A percentile compares a stretch with the other conserved stretches of the same genome.
Conservation (phyloP, 495 filamentous ascomycete species). For the Darksidea phi region DNA sequence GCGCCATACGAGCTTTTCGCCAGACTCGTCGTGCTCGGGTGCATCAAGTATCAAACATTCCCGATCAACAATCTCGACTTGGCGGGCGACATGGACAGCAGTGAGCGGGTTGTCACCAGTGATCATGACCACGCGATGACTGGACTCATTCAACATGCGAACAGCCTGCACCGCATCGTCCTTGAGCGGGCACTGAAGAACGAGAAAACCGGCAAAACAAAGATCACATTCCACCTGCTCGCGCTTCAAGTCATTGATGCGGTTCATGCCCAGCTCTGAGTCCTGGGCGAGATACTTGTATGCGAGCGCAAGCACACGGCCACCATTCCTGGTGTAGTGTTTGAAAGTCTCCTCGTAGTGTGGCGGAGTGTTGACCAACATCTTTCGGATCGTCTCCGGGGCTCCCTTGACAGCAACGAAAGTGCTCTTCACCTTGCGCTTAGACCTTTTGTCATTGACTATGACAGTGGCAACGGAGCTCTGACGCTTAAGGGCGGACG, state of each 20-base stretch:
- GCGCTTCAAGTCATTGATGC: constrained; percentile 87
- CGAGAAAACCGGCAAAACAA: constrained; percentile 90
- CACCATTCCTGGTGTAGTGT: constrained; percentile 92
- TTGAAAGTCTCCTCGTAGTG: constrained; percentile 99
- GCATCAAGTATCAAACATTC: constrained; percentile 94
- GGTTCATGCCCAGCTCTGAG: constrained; percentile 72
- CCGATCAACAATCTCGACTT: constrained; percentile 97
- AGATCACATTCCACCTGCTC: constrained; percentile 87
- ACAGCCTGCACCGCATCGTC: constrained; percentile 92
- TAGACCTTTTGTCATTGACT: constrained; percentile 62
- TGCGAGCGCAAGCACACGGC: constrained; percentile 86
- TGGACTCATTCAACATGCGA: constrained; percentile 97
- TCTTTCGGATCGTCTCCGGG: constrained; percentile 90
- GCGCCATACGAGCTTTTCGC: constrained; percentile 84
- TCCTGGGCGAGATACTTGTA: constrained; percentile 87
- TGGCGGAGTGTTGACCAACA: constrained; percentile 77
- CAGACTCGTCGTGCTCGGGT: constrained; percentile 83
- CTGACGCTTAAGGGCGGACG: constrained; percentile 91
- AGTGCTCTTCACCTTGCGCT: constrained; percentile 72
- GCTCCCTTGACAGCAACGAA: constrained; percentile 96
- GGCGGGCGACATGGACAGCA: constrained; percentile 88
- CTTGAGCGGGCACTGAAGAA: constrained; percentile 93
- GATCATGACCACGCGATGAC: constrained; percentile 98
- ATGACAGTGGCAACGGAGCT: constrained; percentile 86
- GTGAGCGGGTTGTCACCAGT: constrained; percentile 98